Conservation (phyloP, 257 asterid genomes). For the Jasminum sambac region DNA sequence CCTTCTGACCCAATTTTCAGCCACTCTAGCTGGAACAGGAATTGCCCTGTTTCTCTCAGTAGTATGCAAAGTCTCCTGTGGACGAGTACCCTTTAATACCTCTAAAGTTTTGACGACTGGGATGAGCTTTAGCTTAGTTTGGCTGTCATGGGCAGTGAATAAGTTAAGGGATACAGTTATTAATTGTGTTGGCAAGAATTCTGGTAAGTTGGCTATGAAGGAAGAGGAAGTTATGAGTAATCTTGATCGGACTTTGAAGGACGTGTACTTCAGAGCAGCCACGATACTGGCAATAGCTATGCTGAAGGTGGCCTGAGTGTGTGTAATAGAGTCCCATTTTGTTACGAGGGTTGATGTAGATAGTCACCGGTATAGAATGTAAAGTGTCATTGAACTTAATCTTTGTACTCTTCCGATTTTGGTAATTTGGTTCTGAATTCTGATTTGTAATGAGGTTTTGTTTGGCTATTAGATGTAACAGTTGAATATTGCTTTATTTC, state of each 20-base stretch:
- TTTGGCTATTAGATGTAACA: neutral
- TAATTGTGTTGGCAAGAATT: slow-evolving; percentile 47
- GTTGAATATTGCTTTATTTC: too few relatives aligned
- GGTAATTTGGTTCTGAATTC: neutral
- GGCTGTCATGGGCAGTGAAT: slow-evolving; percentile 86
- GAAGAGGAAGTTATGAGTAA: slow-evolving; percentile 65
- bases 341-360: neutral
- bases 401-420: neutral
- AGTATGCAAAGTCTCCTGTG: slow-evolving; percentile 58
- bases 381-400: neutral
- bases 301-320: slow-evolving; percentile 54
- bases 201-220: slow-evolving; percentile 33
- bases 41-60: slow-evolving; percentile 72
- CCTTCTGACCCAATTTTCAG: slow-evolving; percentile 70
- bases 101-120: slow-evolving; percentile 68
- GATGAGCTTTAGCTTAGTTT: slow-evolving; percentile 77
- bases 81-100: slow-evolving; percentile 51
- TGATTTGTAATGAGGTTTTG: neutral
- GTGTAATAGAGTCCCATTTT: neutral
- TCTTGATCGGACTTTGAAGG: slow-evolving; percentile 62
- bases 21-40: slow-evolving; percentile 89
- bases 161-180: slow-evolving; percentile 70
- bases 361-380: neutral
- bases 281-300: slow-evolving; percentile 60
- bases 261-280: slow-evolving; percentile 61